phyloP scores from a whole-genome alignment of 352 stramenopile genomes.

The Globisporangium okanoganense region DNA sequence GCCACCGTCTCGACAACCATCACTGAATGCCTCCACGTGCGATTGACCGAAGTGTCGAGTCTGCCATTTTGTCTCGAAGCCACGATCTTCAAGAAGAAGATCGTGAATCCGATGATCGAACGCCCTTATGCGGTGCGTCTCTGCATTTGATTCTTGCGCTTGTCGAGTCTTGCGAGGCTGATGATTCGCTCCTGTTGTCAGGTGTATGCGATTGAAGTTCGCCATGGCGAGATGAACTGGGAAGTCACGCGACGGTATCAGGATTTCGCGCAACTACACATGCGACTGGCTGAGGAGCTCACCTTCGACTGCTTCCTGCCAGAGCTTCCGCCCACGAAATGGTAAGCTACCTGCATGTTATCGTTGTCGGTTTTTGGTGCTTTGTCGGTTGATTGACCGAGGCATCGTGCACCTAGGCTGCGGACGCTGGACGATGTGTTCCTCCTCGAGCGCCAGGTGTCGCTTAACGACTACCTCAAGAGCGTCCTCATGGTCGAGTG shows the following conservation, averaged over 20 bases:
- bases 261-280: slow-evolving; percentile 41
- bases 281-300: slow-evolving; percentile 14
- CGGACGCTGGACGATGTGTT: slow-evolving; percentile 32
- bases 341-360: no score
- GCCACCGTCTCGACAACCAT: neutral
- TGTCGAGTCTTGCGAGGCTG: neutral
- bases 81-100: slow-evolving; percentile 26
- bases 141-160: neutral
- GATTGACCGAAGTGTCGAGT: neutral
- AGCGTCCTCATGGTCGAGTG: slow-evolving; percentile 39
- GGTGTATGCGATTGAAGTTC: slow-evolving; percentile 43
- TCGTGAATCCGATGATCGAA: slow-evolving; percentile 40
- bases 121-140: slow-evolving; percentile 28
- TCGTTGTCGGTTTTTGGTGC: neutral
- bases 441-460: slow-evolving; percentile 25
- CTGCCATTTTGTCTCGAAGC: slow-evolving; percentile 15
- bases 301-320: slow-evolving; percentile 17
- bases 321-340: slow-evolving; percentile 33
- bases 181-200: slow-evolving; percentile 7
- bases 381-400: neutral
- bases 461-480: slow-evolving; percentile 49
- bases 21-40: neutral
- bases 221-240: slow-evolving; percentile 37
- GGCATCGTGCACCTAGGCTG: slow-evolving; percentile 19
- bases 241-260: slow-evolving; percentile 39